Evolutionary conservation across 73 alveolate species (phyloP), one percentile per base, ranked within the genome.

Genomic region (Symbiodinium pilosum): DNA sequence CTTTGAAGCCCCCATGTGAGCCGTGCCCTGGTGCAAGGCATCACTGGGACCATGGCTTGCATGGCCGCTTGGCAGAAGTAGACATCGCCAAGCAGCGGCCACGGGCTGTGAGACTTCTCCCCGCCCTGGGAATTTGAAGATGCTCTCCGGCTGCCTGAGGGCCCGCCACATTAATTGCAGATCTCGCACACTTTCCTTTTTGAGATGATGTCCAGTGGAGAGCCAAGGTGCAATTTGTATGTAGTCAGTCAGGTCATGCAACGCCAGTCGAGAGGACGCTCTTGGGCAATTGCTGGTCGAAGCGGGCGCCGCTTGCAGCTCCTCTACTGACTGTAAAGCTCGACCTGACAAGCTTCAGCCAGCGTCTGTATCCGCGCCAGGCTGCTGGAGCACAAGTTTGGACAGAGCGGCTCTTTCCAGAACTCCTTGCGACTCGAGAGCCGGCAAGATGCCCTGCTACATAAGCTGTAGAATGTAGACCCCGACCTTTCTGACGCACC

Each of bases 261-360:
- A 43, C 85, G 85, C 42, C 4, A 11, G 44, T 5, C 30, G 85
- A 30, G 85, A 34, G 77, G 77, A 0, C 41, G 94, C 68, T 41
- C 81, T 18, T 91, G 97, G 97, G 97, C 88, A 51, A 91, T 91
- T 11, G 97, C 97, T 0, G 97, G 97, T 16, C 97, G 97, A 51
- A 43, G 77, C 41, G 97, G 97, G 39, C 97, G 97, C 26, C 43
- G 77, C 32, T 68, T 91, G 87, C 59, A 40, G 97, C 43, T 32
- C 42, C 97, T 59, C 21, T 34, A 69, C 86, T 18, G 84, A 24
- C 7, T 21, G 26, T 54, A 5, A 21, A 24, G 71, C 71, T 21
- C n/a, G 71, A 54, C 26, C n/a, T 54, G n/a, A n/a, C n/a, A n/a
- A n/a, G n/a, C n/a, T n/a, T n/a, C n/a, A n/a, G n/a, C n/a, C n/a